Conservation (phyloP, 1,284 basidiomycete genomes). For the Ustilago esculenta region DNA sequence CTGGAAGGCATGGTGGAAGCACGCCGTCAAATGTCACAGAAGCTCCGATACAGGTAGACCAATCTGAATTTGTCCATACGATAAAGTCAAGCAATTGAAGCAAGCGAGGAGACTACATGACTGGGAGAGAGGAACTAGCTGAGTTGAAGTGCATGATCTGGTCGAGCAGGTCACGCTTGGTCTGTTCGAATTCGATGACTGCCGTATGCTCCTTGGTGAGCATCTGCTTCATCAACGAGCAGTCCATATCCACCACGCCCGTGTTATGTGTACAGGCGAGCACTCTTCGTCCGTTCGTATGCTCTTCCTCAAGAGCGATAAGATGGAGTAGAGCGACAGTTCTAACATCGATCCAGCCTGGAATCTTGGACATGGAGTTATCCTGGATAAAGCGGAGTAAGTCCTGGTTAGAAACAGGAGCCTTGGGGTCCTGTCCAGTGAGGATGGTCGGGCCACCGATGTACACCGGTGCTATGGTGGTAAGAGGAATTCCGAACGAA, state of each 20-base stretch:
- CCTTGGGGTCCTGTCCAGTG: not conserved
- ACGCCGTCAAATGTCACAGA: not conserved
- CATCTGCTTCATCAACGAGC: not conserved
- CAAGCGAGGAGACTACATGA: no score
- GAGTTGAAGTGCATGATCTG: not conserved
- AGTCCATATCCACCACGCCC: slow-evolving; percentile 1
- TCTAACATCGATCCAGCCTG: slow-evolving; percentile 7
- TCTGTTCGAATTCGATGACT: not conserved
- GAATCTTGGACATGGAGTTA: slow-evolving; percentile 1
- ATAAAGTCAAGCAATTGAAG: no score
- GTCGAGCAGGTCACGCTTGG: slow-evolving; percentile 2
- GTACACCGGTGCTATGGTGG: slow-evolving; percentile 1
- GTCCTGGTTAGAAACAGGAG: not conserved
- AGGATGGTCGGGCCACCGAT: slow-evolving; percentile 5
- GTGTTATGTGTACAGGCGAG: slow-evolving; percentile 2
- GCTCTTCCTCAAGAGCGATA: not conserved
- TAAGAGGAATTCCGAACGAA: not conserved
- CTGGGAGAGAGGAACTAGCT: no score
- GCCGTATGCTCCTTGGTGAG: not conserved
- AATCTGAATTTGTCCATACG: no score
- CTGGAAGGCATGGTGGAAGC: not conserved
- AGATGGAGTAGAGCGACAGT: slow-evolving; percentile 3
- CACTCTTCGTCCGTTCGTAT: not conserved
- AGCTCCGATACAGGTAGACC: no score
- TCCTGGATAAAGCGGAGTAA: not conserved